phyloP scores from a whole-genome alignment of 805 yeast species.

The Torulaspora delbrueckii region DNA sequence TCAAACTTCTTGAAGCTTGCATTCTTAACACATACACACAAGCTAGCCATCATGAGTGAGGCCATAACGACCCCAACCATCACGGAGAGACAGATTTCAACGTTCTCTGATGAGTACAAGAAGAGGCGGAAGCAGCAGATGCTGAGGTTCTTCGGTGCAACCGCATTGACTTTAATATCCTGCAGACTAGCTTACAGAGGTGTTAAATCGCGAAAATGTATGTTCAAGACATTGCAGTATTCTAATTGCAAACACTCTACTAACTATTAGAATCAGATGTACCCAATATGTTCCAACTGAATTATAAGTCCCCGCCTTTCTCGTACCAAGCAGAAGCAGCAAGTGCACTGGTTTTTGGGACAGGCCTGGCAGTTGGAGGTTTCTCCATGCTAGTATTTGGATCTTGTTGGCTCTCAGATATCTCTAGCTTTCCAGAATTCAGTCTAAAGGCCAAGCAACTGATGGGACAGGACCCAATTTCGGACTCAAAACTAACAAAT shows the following conservation, averaged over 20 bases:
- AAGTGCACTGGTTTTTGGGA: slow-evolving; percentile 77
- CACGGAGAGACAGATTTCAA: slow-evolving; percentile 12
- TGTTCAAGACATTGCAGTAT: slow-evolving; percentile 14
- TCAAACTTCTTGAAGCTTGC: not conserved
- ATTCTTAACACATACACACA: not conserved
- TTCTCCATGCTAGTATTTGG: slow-evolving; percentile 71
- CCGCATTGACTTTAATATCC: slow-evolving; percentile 64
- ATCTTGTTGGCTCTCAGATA: slow-evolving; percentile 74
- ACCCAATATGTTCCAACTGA: slow-evolving; percentile 76
- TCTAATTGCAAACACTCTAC: slow-evolving; percentile 2
- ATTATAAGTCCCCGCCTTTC: slow-evolving; percentile 80
- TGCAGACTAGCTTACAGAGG: slow-evolving; percentile 73
- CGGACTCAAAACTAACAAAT: slow-evolving; percentile 34
- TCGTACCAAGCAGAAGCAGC: slow-evolving; percentile 79
- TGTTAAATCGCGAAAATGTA: slow-evolving; percentile 63
- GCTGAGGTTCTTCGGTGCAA: slow-evolving; percentile 65
- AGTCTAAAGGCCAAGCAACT: slow-evolving; percentile 61
- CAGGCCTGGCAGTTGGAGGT: slow-evolving; percentile 66
- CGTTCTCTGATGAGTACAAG: slow-evolving; percentile 41
- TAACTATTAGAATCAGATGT: slow-evolving; percentile 36
- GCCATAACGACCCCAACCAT: not conserved
- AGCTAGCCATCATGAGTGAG: not conserved
- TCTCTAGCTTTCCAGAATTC: slow-evolving; percentile 64
- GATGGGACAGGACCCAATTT: slow-evolving; percentile 64
- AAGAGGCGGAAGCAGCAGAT: slow-evolving; percentile 65